A percentile compares a stretch with the other conserved stretches of the same genome.
phyloP scores from a whole-genome alignment of 2,329 filamentous ascomycete species.

The Neophaeococcomyces aloes region DNA sequence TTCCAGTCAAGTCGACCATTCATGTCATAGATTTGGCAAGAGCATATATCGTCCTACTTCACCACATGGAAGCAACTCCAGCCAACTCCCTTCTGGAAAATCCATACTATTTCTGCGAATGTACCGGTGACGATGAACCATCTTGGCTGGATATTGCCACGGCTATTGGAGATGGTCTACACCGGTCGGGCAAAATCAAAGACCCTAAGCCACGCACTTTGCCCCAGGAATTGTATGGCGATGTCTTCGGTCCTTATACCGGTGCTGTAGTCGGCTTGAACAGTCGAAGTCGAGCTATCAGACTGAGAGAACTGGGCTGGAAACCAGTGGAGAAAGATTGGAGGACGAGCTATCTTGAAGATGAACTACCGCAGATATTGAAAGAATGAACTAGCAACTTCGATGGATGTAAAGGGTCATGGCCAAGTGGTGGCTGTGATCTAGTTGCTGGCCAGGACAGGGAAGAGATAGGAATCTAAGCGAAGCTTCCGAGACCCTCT shows the following conservation, averaged over 20 bases:
- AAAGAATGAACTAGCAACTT: too few relatives aligned
- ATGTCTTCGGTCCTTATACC: conserved; percentile 33
- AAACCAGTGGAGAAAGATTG: conserved; percentile 35
- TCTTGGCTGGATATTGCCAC: conserved; percentile 35
- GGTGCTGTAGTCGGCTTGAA: conserved; percentile 33
- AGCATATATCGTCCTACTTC: conserved; percentile 37
- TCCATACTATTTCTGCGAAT: conserved; percentile 42
- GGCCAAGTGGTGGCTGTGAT: too few relatives aligned
- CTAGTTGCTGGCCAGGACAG: too few relatives aligned
- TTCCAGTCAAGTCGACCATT: conserved; percentile 33
- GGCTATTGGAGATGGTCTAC: conserved; percentile 30
- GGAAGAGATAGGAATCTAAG: too few relatives aligned
- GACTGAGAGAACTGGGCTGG: conserved; percentile 38
- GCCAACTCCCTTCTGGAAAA: conserved; percentile 29
- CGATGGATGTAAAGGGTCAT: too few relatives aligned
- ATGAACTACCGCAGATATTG: conserved; percentile 27
- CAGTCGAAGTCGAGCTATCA: conserved; percentile 34
- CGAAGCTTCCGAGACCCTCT: too few relatives aligned
- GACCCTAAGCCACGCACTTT: conserved; percentile 30
- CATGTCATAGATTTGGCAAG: conserved; percentile 41
- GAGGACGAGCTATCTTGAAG: conserved; percentile 30
- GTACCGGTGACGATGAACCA: conserved; percentile 28
- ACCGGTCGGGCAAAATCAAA: conserved; percentile 30
- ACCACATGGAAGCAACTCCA: conserved; percentile 32
- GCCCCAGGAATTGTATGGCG: conserved; percentile 29